These are phyloP conservation scores for Parachaetomium inaequale DNA, from an alignment of 495 filamentous ascomycete genomes.

Conservation along the genomic window DNA sequence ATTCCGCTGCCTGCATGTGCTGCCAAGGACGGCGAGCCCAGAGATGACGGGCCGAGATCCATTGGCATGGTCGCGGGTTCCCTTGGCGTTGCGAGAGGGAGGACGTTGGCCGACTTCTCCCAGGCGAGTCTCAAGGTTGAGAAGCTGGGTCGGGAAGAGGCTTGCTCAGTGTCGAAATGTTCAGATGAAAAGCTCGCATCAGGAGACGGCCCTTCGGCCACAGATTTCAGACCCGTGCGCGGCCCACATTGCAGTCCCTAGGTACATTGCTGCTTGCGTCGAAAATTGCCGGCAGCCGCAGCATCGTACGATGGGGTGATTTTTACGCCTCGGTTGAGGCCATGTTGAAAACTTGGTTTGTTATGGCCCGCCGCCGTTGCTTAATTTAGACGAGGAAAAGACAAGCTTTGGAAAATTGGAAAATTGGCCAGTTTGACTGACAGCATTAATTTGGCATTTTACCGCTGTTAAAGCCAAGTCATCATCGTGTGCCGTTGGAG, in stretches of 20 bases:
- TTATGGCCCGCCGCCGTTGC: too few species aligned
- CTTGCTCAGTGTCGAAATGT: not conserved
- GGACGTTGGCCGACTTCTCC: not conserved
- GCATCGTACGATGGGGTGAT: not conserved
- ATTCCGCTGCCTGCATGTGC: not conserved
- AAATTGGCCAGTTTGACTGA: not conserved
- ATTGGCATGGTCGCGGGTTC: not conserved
- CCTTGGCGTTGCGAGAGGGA: not conserved
- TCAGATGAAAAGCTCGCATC: not conserved
- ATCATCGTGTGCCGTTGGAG: not conserved
- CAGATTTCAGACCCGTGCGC: not conserved
- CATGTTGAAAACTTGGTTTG: too few species aligned
- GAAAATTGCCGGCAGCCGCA: not conserved
- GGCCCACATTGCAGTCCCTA: not conserved
- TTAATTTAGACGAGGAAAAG: too few species aligned
- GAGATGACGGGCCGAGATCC: not conserved
- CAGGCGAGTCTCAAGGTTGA: not conserved
- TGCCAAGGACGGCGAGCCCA: not conserved
- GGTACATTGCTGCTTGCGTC: not conserved
- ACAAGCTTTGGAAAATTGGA: too few species aligned
- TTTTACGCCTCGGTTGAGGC: too few species aligned
- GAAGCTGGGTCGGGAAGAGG: too few species aligned
- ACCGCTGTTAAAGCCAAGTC: not conserved
- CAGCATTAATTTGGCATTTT: not conserved
- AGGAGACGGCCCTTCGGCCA: not conserved